Percentiles rank a stretch among this genome's conserved stretches.
phyloP scores from a whole-genome alignment of 202 grass and related monocot genomes.

The Saccharum hybrid region DNA sequence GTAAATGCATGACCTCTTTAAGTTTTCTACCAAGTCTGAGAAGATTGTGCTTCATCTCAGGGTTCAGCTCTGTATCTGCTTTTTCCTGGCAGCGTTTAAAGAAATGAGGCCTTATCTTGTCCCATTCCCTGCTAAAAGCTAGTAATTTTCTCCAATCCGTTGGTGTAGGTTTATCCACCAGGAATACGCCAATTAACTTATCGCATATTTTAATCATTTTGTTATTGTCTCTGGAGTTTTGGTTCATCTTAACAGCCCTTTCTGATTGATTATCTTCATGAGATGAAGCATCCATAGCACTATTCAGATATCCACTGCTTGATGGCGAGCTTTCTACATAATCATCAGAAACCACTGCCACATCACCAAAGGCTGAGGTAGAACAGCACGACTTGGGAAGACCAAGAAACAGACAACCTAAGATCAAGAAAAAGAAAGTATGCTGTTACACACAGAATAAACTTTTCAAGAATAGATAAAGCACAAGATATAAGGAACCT shows the following conservation, averaged over 20 bases:
- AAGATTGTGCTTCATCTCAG: constrained; percentile 84
- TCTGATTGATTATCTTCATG: constrained; percentile 20
- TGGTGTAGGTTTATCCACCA: constrained; percentile 82
- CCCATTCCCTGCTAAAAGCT: constrained; percentile 87
- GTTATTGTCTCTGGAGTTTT: constrained; percentile 40
- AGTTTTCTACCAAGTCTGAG: constrained; percentile 84
- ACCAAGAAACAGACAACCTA: constrained; percentile 45
- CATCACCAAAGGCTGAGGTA: constrained; percentile 48
- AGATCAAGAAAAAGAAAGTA: constrained; percentile 39
- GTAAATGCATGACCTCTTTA: constrained; percentile 62
- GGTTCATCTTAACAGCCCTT: constrained; percentile 25
- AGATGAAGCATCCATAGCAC: constrained; percentile 27
- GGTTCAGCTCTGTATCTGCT: constrained; percentile 68
- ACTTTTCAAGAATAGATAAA: constrained; percentile 6
- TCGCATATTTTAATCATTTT: constrained; percentile 80
- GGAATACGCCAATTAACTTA: constrained; percentile 86
- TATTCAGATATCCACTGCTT: constrained; percentile 39
- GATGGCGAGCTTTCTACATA: constrained; percentile 48
- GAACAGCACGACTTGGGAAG: constrained; percentile 42
- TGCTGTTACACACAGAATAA: not conserved
- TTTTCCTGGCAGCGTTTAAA: constrained; percentile 78
- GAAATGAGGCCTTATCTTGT: constrained; percentile 76
- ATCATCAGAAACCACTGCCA: constrained; percentile 47
- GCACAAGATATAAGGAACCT: not conserved
- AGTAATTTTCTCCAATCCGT: constrained; percentile 89